These are phyloP conservation scores for Westerdykella sp. DNA, from an alignment of 2,329 filamentous ascomycete genomes.

Conservation along the genomic window DNA sequence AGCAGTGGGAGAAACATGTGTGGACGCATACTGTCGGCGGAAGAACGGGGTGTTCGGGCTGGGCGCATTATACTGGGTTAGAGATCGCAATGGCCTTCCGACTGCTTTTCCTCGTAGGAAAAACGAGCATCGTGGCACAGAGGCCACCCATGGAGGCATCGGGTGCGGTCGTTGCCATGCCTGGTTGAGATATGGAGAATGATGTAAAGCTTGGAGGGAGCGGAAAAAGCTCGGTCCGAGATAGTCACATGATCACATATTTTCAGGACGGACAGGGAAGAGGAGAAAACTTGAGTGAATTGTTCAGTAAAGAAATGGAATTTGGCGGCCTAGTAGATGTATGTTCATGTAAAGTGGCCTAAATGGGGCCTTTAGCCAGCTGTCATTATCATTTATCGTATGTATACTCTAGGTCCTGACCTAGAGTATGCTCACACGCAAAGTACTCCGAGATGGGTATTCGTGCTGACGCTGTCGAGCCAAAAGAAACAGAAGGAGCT, in stretches of 20 bases:
- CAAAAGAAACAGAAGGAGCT: conserved; percentile 14
- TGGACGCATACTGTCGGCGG: conserved; percentile 31
- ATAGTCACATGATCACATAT: conserved; percentile 8
- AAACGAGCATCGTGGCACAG: conserved; percentile 27
- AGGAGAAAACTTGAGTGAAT: too few species aligned
- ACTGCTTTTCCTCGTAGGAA: conserved; percentile 21
- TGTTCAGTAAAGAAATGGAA: too few species aligned
- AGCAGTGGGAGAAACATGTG: conserved; percentile 47
- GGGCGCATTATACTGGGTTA: conserved; percentile 23
- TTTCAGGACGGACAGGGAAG: too few species aligned
- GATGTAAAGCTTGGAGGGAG: conserved; percentile 10
- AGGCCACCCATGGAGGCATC: conserved; percentile 41
- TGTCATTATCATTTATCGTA: conserved; percentile 26
- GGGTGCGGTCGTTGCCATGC: conserved; percentile 23
- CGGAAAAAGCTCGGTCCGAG: conserved; percentile 21
- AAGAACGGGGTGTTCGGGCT: conserved; percentile 10
- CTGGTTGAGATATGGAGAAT: conserved; percentile 11
- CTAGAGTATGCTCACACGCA: conserved; percentile 10
- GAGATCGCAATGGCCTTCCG: conserved; percentile 19
- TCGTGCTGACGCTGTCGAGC: conserved; percentile 17
- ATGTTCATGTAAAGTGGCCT: too few species aligned
- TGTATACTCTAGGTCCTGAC: conserved; percentile 23
- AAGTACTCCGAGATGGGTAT: conserved; percentile 24
- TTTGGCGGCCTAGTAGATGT: too few species aligned
- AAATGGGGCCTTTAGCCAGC: conserved; percentile 13